Conservation (phyloP, 2,329 filamentous ascomycete genomes). For the Didymella arachidicola region DNA sequence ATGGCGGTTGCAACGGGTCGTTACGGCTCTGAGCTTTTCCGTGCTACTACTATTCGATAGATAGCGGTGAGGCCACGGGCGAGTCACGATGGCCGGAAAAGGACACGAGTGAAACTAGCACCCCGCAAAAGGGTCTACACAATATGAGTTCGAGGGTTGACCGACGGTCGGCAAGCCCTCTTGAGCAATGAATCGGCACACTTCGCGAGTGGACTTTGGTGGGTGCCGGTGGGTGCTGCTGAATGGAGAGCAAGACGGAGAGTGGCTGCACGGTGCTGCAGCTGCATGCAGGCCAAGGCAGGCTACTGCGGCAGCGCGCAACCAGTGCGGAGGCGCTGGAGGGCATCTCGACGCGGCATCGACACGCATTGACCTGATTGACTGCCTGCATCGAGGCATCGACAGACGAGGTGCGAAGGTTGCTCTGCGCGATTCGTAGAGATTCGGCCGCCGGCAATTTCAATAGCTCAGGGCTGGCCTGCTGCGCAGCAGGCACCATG, state of each 20-base stretch:
- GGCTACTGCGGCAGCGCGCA: conserved; percentile 14
- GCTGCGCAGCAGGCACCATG: conserved; percentile 9
- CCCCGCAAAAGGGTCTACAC: conserved; percentile 19
- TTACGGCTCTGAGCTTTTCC: conserved; percentile 2
- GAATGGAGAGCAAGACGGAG: neutral
- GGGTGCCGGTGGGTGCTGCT: neutral
- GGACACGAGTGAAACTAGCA: conserved; percentile 12
- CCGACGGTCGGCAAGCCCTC: conserved; percentile 2
- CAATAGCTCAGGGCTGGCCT: conserved; percentile 7
- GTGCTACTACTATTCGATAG: conserved; percentile 15
- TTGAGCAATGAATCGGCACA: conserved; percentile 7
- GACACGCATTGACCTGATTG: conserved; percentile 4
- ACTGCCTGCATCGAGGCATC: conserved; percentile 11
- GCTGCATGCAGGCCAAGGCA: conserved; percentile 11
- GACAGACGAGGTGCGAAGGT: conserved; percentile 11
- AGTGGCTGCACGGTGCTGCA: conserved; percentile 8
- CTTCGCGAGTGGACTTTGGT: neutral
- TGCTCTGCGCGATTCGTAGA: conserved; percentile 16
- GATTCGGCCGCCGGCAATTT: conserved; percentile 9
- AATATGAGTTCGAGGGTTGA: conserved; percentile 1
- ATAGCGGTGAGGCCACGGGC: conserved; percentile 12
- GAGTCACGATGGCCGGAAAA: conserved; percentile 11
- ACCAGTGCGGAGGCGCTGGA: conserved; percentile 13
- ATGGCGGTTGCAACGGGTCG: conserved; percentile 7
- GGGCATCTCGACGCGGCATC: conserved; percentile 18